Percentiles rank a stretch among this genome's conserved stretches.
Conservation (phyloP, 495 filamentous ascomycete genomes). For the Xylaria cubensis region DNA sequence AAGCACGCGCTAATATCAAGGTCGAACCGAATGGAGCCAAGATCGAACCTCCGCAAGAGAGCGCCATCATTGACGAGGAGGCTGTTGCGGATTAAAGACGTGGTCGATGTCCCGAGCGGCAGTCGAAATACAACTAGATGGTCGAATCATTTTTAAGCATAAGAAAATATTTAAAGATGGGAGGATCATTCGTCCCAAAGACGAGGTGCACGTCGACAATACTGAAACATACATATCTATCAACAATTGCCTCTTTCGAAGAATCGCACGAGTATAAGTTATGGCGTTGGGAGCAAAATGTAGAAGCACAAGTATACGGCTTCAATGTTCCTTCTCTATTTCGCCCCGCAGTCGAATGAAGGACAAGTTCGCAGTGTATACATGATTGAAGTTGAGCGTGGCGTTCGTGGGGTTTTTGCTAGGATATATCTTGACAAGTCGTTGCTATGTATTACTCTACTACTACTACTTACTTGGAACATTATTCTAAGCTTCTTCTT, state of each 20-base stretch:
- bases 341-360: not conserved
- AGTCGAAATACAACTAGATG: not conserved
- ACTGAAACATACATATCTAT: not conserved
- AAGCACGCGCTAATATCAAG: constrained; percentile 65
- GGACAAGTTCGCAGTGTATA: not conserved
- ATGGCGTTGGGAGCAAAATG: not conserved
- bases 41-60: constrained; percentile 29
- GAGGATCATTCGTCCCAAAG: not conserved
- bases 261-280: not conserved
- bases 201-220: not conserved
- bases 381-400: constrained; percentile 14
- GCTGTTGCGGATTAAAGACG: constrained; percentile 39
- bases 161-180: not conserved
- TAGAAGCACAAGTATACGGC: constrained; percentile 3
- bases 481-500: not conserved
- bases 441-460: constrained; percentile 7
- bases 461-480: constrained; percentile 1
- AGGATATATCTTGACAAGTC: constrained; percentile 8
- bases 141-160: not conserved
- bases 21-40: constrained; percentile 32
- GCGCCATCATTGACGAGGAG: constrained; percentile 34
- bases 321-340: not conserved
- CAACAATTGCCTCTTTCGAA: not conserved
- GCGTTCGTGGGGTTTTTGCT: constrained; percentile 16
- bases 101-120: not conserved